These are phyloP conservation scores for Dryadomyces quercus-mongolicae DNA, from an alignment of 2,329 filamentous ascomycete species.

Conservation along the genomic window DNA sequence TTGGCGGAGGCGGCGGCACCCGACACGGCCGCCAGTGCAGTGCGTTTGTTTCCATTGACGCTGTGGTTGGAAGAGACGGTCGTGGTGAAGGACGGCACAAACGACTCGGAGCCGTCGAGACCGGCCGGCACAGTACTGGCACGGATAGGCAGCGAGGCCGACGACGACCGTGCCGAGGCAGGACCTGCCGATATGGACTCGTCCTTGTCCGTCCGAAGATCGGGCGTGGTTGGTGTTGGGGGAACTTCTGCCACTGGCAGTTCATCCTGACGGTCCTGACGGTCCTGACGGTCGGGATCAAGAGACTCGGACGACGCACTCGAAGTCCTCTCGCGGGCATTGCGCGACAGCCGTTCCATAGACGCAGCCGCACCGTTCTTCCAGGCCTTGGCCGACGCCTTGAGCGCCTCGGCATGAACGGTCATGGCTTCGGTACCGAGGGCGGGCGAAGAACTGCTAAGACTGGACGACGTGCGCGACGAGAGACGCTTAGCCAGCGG, in stretches of 20 bases:
- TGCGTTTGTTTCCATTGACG: conserved; percentile 24
- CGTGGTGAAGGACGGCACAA: background rate
- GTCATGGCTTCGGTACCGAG: conserved; percentile 44
- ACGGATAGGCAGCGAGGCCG: background rate
- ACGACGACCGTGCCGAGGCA: background rate
- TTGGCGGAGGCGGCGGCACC: conserved; percentile 43
- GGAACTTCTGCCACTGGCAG: too few species aligned
- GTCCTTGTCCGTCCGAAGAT: background rate
- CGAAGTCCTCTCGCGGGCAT: conserved; percentile 7
- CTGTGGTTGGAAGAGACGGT: background rate
- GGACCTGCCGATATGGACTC: background rate
- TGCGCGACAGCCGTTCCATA: background rate
- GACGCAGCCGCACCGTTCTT: conserved; percentile 22
- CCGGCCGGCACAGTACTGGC: background rate
- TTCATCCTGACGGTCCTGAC: too few species aligned
- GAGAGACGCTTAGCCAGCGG: background rate
- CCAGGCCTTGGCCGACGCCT: conserved; percentile 34
- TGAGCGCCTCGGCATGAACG: conserved; percentile 52
- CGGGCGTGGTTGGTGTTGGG: too few species aligned
- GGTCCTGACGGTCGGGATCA: too few species aligned
- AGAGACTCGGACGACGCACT: background rate
- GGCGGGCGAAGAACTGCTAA: background rate
- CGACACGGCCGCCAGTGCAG: conserved; percentile 35
- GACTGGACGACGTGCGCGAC: background rate
- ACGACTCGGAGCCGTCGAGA: background rate